Base-by-base conservation (phyloP, 768 basidiomycete genomes). In the Mycena rosella region DNA sequence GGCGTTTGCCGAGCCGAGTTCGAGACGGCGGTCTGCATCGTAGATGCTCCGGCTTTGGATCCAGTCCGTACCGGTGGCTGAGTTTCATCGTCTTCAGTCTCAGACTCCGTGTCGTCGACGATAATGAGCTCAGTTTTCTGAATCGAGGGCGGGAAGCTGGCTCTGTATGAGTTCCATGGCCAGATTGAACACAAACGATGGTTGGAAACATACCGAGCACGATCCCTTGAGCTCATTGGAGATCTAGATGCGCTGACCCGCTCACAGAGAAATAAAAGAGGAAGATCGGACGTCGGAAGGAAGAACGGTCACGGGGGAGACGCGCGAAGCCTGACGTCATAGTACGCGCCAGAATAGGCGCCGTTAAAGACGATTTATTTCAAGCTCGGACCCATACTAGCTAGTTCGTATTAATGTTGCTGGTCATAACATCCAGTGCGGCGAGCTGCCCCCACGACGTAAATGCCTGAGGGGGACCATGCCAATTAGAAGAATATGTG, bases 361-460 rank as follows among this genome's bases (percentile, higher is more conserved):
- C 34, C 34, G 15, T 15, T n/a, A n/a, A 36, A 36, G 34, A 36
- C 15, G 7, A 8, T 7, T 36, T 36, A 8, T 36, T 36, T 15
- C 34, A 36, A 15, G 8, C 34, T 36, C 7, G 8, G 34, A 36
- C 8, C 8, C 34, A 7, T 8, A 36, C 8, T 18, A 40, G 38
- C 42, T 68, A 79, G 56, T 81, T 83, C 22, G 80, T 77, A 22
- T 74, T 73, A 54, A 85, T 82, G 40, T 81, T 81, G 44, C 77
- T 71, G 15, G 76, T 78, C 64, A 86, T 59, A 8, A 84, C 83
- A 74, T 84, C 83, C 74, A 86, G 74, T 8, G 84, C 81, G 30
- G 84, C 83, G 30, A 85, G 76, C 71, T 87, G 84, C 5, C 85
- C 85, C 86, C 85, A 87, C 10, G 80, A 77, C 2, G 84, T 86